Percentiles rank a stretch among this genome's conserved stretches.
Conservation (phyloP, 1,284 basidiomycete genomes). For the Porphyrellus sp. region DNA sequence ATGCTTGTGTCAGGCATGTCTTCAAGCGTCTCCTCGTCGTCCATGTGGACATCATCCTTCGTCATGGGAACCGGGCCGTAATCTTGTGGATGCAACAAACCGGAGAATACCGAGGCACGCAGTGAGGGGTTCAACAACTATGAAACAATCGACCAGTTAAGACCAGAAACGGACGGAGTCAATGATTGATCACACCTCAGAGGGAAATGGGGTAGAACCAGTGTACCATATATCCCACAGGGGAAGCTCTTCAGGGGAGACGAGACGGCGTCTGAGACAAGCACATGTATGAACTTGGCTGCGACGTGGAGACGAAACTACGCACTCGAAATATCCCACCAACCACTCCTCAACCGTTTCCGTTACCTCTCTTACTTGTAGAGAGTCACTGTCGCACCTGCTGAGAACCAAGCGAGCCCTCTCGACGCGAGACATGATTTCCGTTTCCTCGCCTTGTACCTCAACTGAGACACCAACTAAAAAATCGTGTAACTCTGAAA, state of each 20-base stretch:
- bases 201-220: constrained; percentile 56
- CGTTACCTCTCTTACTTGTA: constrained; percentile 15
- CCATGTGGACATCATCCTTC: constrained; percentile 13
- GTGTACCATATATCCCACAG: constrained; percentile 76
- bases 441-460: constrained; percentile 35
- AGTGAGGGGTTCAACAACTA: constrained; percentile 70
- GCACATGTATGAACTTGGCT: neutral
- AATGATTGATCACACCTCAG: constrained; percentile 45
- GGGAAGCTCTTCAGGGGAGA: constrained; percentile 45
- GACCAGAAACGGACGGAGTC: neutral
- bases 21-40: constrained; percentile 37
- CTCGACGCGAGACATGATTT: constrained; percentile 38
- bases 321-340: constrained; percentile 49
- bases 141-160: neutral
- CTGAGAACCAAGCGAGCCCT: constrained; percentile 26
- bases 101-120: constrained; percentile 55
- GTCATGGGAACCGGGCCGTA: constrained; percentile 33
- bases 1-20: constrained; percentile 68
- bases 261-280: constrained; percentile 39
- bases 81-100: constrained; percentile 56
- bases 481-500: constrained; percentile 41
- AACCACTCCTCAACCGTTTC: constrained; percentile 46
- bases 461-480: constrained; percentile 29
- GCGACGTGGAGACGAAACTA: constrained; percentile 1
- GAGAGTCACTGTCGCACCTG: constrained; percentile 17